Base-by-base conservation (phyloP, 129 eudicot genomes). In the Sambucus nigra region DNA sequence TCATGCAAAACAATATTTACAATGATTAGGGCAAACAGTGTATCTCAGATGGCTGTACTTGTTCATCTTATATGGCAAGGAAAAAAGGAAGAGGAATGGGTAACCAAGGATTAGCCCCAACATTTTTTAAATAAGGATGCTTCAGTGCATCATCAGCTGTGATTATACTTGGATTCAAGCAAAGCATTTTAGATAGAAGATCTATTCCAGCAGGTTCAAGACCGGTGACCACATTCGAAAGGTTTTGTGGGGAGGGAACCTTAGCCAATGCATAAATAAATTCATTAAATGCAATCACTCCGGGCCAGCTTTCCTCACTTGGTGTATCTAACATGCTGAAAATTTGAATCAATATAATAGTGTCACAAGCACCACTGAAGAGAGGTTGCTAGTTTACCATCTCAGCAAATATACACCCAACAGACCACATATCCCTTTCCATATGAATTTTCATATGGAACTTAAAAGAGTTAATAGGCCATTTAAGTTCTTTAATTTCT, bases 331-430 rank as follows among this genome's bases (percentile, higher is more conserved):
- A 26, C 14, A 35, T 23, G 16, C 63, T 39, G 32, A 57, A 23
- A 38, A 57, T 57, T 11, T 13, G 6, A 11, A 9, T 10, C 22
- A 57, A 2, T 15, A 57, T 23, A 11, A 15, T 33, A 57, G 21
- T 15, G 35, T 38, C 50, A 38, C 20, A 11, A 25, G 16, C 10
- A 4, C 35, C 63, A 39, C 18, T 25, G 35, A 57, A 41, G 7
- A 57, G 51, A 21, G 63, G 50, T 22, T 38, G 17, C 28, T 1
- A 16, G 9, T 22, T 45, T 10, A 26, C 31, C 63, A 57, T 57
- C 51, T 57, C 63, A 25, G 35, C 63, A 40, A 57, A 57, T 9
- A 57, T 16, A 23, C 63, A 57, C 10, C 63, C 63, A 10, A 41
- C 47, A 8, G 63, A 13, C 63, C 63, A 57, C 4, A n/a, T n/a